Evolutionary conservation across 257 asterid species (phyloP), one percentile per base, ranked within the genome.

Genomic region (Scutellaria barbata): DNA sequence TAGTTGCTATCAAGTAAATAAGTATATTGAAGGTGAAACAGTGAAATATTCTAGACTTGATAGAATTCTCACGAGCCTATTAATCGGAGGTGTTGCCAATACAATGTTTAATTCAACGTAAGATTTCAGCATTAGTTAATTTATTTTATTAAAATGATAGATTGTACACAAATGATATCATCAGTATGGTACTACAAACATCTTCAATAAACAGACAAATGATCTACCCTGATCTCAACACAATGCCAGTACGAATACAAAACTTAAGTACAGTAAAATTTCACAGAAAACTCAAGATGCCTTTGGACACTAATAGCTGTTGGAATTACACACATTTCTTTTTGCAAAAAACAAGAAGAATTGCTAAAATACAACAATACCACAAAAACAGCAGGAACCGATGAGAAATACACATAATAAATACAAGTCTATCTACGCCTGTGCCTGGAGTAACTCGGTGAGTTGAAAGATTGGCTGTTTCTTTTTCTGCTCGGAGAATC

Each of bases 391-490:
- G 10, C 12, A 41, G 45, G 18, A 59, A 45, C 2, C 10, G 46
- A 52, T 3, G 54, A 58, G 43, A 45, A 45, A 55, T 12, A 79
- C 13, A 45, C n/a, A 54, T 7, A 71, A 30, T 11, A 63, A 55
- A 46, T 47, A 74, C 45, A 72, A 10, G 57, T 72, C 76, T 84
- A 95, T 88, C 95, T 83, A 60, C 90, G 95, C 76, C 99, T 76
- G 51, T 92, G 92, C 85, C 96, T 85, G 63, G 96, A 83, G 95
- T 83, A 89, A 80, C 92, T 81, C 3, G 96, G 92, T 42, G 98
- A 88, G 30, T 78, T 83, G 70, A 68, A 62, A 0, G 88, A 70
- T 60, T 83, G 87, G 6, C 91, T 46, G 69, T 83, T 84, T 82
- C 94, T 83, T 73, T 60, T 85, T 76, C 85, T 78, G 84, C 86